Percentiles rank a stretch among this genome's conserved stretches.
phyloP scores from a whole-genome alignment of 1,284 basidiomycete species.

The Malassezia furfur region DNA sequence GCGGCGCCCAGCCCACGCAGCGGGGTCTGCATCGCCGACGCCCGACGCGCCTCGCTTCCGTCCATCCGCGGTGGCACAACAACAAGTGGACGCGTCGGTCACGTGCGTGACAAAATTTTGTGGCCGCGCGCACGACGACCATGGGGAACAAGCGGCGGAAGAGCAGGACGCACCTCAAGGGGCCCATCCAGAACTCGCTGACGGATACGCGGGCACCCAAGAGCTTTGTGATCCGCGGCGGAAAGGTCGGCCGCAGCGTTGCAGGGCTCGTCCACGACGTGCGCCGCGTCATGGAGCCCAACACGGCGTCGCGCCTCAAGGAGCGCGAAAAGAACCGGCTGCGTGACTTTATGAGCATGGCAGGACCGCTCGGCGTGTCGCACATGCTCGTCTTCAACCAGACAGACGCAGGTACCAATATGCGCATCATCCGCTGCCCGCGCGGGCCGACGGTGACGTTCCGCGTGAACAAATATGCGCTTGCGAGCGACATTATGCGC shows the following conservation, averaged over 20 bases:
- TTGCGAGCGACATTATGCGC: constrained; percentile 70
- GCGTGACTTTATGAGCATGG: constrained; percentile 87
- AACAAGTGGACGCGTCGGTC: constrained; percentile 16
- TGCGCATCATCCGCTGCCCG: constrained; percentile 80
- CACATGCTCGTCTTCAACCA: constrained; percentile 75
- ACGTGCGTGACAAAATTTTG: constrained; percentile 12
- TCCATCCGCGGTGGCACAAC: background rate
- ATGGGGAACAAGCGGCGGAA: constrained; percentile 25
- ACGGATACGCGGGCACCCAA: constrained; percentile 50
- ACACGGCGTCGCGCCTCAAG: constrained; percentile 84
- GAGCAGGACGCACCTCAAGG: constrained; percentile 44
- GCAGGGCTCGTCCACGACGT: constrained; percentile 81
- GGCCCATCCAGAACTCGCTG: constrained; percentile 29
- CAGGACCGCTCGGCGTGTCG: constrained; percentile 79
- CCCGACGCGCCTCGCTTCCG: constrained; percentile 2
- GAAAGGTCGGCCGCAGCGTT: constrained; percentile 78
- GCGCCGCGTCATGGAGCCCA: constrained; percentile 92
- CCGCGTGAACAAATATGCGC: constrained; percentile 78
- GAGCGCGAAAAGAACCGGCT: constrained; percentile 85
- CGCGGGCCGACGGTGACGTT: constrained; percentile 90
- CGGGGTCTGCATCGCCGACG: constrained; percentile 4
- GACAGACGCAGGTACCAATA: constrained; percentile 57
- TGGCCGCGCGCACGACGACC: background rate
- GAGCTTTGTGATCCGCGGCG: constrained; percentile 80
- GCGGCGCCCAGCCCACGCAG: background rate